Evolutionary conservation across 2,329 filamentous ascomycete genomes (phyloP), one percentile per base, ranked within the genome.

Genomic region (Shiraia bambusicola): DNA sequence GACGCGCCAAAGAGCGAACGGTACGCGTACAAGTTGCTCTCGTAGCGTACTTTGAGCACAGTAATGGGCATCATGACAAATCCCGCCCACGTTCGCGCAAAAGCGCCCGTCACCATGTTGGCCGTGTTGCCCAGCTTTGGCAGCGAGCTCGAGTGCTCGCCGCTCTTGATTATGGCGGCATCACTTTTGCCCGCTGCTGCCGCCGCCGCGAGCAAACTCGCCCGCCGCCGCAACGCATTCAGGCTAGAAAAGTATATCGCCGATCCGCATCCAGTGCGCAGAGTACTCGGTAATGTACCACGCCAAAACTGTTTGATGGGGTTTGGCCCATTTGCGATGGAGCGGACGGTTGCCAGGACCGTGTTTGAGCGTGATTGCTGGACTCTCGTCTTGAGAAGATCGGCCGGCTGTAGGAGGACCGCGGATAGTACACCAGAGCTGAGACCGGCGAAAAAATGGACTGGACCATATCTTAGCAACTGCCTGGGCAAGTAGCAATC

Each of bases 1-100:
- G 80, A 82, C 0, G 93, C 93, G 27, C 82, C 77, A 28, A 79
- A 70, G 16, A 97, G 75, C 1, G 88, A 92, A 16, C 79, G 78
- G 72, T 97, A 97, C 3, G 81, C 74, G 72, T 96, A 98, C 30
- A 92, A 74, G 48, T 80, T 90, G 17, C 86, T 92, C 69, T 98
- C 93, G 64, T 95, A 97, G 31, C 93, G 87, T 30, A 97, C 93
- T 66, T 98, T 98, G 61, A 98, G 85, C 31, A 98, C 86, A 1
- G 93, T 98, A 47, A 97, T 81, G 1, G 93, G 93, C 88, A 96
- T 97, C 71, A 97, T 82, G 32, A 94, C 73, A 61, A 96, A 87
- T 27, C 93, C 93, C 0, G 92, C 92, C 37, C 87, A 84, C 1
- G 89, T 90, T 38, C 93, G 80, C 16, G 93, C 91, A 13, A 83